Conservation (phyloP, 2,329 filamentous ascomycete genomes). For the Talaromyces sp. region DNA sequence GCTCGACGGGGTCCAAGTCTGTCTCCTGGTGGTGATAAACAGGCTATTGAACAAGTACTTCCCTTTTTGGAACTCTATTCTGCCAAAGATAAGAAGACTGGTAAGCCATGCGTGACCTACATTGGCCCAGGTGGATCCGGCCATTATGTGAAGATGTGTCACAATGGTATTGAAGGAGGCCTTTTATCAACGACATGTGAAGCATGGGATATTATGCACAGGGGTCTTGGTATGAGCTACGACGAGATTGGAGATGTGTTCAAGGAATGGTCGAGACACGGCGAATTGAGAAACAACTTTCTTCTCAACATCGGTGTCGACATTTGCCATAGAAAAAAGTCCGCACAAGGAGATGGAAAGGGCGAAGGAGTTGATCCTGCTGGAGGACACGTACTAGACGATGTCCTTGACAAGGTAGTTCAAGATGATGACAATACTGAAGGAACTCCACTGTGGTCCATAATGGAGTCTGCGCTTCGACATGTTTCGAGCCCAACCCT, state of each 20-base stretch:
- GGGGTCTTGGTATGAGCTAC: slow-evolving; percentile 53
- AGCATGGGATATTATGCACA: slow-evolving; percentile 59
- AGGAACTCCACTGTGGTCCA: slow-evolving; percentile 63
- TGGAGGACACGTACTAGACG: slow-evolving; percentile 51
- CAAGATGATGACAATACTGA: slow-evolving; percentile 63
- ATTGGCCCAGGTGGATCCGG: slow-evolving; percentile 60
- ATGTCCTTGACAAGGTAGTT: slow-evolving; percentile 65
- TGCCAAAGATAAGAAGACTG: slow-evolving; percentile 55
- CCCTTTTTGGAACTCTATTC: slow-evolving; percentile 58
- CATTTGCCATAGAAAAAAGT: slow-evolving; percentile 52
- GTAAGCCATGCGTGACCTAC: slow-evolving; percentile 55
- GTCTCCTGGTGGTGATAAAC: slow-evolving; percentile 58
- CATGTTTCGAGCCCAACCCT: slow-evolving; percentile 63
- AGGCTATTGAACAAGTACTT: slow-evolving; percentile 54
- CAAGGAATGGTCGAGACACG: slow-evolving; percentile 54
- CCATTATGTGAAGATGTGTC: slow-evolving; percentile 71
- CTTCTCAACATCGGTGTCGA: slow-evolving; percentile 59
- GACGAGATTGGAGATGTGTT: slow-evolving; percentile 59
- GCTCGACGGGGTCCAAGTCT: slow-evolving; percentile 63
- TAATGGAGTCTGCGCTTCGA: slow-evolving; percentile 55
- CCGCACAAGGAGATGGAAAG: slow-evolving; percentile 29
- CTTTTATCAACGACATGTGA: slow-evolving; percentile 63
- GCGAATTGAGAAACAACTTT: slow-evolving; percentile 57
- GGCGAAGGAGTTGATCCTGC: slow-evolving; percentile 31
- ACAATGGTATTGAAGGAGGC: slow-evolving; percentile 69